Evolutionary conservation across 768 basidiomycete species (phyloP).

Genomic region (Phaeotremella fagi): DNA sequence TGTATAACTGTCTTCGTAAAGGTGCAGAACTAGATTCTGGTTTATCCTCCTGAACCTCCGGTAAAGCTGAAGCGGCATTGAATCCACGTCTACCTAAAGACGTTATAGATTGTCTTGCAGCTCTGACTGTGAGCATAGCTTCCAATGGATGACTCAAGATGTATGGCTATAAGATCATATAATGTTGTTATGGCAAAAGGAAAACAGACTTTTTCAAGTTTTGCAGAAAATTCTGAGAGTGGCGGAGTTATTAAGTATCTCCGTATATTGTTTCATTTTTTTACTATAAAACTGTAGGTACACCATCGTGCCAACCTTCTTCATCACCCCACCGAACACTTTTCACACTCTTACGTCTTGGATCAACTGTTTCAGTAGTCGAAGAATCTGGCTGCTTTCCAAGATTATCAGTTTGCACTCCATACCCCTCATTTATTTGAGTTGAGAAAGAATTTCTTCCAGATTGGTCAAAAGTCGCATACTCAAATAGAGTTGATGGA

Average conservation of each 20-base stretch:
- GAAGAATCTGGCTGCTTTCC: slow-evolving; percentile 1
- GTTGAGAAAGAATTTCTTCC: not conserved
- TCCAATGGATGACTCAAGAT: not conserved
- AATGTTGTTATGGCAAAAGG: too few species aligned
- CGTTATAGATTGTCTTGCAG: not conserved
- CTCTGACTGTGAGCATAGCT: not conserved
- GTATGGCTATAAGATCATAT: not conserved
- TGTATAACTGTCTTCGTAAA: not conserved
- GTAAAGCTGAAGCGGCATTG: not conserved
- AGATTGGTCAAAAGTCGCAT: not conserved
- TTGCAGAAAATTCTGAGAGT: too few species aligned
- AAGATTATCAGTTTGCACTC: slow-evolving; percentile 19
- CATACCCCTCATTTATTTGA: not conserved
- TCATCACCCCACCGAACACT: slow-evolving; percentile 29
- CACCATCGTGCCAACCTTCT: not conserved
- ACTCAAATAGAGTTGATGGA: slow-evolving; percentile 6
- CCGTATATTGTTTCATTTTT: not conserved
- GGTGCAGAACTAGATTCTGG: not conserved
- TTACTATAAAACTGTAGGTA: slow-evolving; percentile 10
- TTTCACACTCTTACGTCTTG: slow-evolving; percentile 22
- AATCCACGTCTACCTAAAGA: not conserved
- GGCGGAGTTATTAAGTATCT: too few species aligned
- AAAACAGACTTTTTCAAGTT: too few species aligned
- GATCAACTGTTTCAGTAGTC: too few species aligned
- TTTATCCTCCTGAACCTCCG: not conserved